Percentiles rank a stretch among this genome's conserved stretches.
Conservation (phyloP, 2,329 filamentous ascomycete species). For the Phialocephala sp. region DNA sequence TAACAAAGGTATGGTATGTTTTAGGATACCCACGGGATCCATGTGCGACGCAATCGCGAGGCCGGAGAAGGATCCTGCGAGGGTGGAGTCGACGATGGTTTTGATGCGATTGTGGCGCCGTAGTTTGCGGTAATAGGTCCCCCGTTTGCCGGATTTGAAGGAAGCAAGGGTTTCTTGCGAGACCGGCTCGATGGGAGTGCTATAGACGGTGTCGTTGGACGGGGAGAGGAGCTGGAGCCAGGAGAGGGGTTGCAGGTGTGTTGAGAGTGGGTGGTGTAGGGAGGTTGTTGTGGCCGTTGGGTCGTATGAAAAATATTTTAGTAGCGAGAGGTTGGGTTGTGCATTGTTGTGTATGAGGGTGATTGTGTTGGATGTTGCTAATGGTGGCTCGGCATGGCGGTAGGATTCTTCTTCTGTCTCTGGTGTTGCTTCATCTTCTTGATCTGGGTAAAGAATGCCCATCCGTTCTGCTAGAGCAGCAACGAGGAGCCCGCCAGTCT, state of each 20-base stretch:
- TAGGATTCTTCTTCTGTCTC: slow-evolving; percentile 20
- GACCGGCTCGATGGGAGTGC: slow-evolving; percentile 64
- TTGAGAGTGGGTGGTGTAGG: slow-evolving; percentile 77
- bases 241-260: slow-evolving; percentile 80
- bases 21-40: slow-evolving; percentile 78
- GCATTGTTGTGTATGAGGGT: slow-evolving; percentile 82
- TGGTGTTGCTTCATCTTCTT: slow-evolving; percentile 24
- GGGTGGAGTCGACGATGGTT: slow-evolving; percentile 75
- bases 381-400: slow-evolving; percentile 27
- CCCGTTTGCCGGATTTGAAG: slow-evolving; percentile 83
- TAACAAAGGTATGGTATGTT: slow-evolving; percentile 78
- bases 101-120: slow-evolving; percentile 78
- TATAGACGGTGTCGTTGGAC: slow-evolving; percentile 74
- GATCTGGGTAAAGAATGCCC: slow-evolving; percentile 61
- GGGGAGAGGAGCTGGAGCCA: slow-evolving; percentile 92
- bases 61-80: slow-evolving; percentile 79
- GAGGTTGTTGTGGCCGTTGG: slow-evolving; percentile 53
- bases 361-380: slow-evolving; percentile 65
- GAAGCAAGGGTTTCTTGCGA: slow-evolving; percentile 65
- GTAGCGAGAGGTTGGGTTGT: slow-evolving; percentile 84
- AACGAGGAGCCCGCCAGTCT: slow-evolving; percentile 57
- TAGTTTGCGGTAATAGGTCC: slow-evolving; percentile 87
- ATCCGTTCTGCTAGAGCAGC: slow-evolving; percentile 61
- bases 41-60: slow-evolving; percentile 83
- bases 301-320: slow-evolving; percentile 91